Evolutionary conservation across 2,329 filamentous ascomycete genomes (phyloP).

Genomic region (Ophiocordyceps polyrhachis-furcata): DNA sequence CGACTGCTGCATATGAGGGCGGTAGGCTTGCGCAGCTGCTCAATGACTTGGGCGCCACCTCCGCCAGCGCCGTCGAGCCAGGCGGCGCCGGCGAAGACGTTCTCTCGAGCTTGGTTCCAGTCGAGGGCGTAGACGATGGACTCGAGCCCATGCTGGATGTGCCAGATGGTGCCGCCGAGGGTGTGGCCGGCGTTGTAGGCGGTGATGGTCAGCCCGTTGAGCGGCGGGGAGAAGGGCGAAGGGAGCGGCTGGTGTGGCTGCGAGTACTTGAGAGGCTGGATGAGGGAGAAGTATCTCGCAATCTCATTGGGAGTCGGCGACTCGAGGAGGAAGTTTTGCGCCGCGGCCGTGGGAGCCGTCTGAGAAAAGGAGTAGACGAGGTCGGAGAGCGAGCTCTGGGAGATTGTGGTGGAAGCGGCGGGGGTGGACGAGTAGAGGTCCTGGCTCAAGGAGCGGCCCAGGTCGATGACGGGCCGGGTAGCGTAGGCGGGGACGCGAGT

Average conservation of each 20-base stretch:
- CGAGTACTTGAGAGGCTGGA: slow-evolving; percentile 89
- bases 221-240: slow-evolving; percentile 70
- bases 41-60: slow-evolving; percentile 76
- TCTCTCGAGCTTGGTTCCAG: slow-evolving; percentile 96
- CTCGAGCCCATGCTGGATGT: slow-evolving; percentile 90
- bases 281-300: slow-evolving; percentile 72
- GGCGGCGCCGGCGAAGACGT: slow-evolving; percentile 80
- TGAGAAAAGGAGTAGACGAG: slow-evolving; percentile 34
- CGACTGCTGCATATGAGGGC: slow-evolving; percentile 83
- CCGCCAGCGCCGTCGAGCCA: slow-evolving; percentile 73
- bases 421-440: slow-evolving; percentile 85
- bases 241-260: slow-evolving; percentile 83
- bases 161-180: slow-evolving; percentile 94
- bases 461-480: slow-evolving; percentile 78
- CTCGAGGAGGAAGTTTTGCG: slow-evolving; percentile 39
- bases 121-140: slow-evolving; percentile 96
- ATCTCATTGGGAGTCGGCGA: slow-evolving; percentile 79
- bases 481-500: slow-evolving; percentile 87
- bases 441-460: slow-evolving; percentile 77
- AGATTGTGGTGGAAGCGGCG: slow-evolving; percentile 69
- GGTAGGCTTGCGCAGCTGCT: slow-evolving; percentile 82
- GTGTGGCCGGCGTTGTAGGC: slow-evolving; percentile 95
- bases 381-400: slow-evolving; percentile 52
- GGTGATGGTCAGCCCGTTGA: slow-evolving; percentile 84
- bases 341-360: slow-evolving; percentile 19